A percentile compares a stretch with the other conserved stretches of the same genome.
These are phyloP conservation scores for Fusarium circinatum DNA, from an alignment of 2,329 filamentous ascomycete species.

Conservation along the genomic window DNA sequence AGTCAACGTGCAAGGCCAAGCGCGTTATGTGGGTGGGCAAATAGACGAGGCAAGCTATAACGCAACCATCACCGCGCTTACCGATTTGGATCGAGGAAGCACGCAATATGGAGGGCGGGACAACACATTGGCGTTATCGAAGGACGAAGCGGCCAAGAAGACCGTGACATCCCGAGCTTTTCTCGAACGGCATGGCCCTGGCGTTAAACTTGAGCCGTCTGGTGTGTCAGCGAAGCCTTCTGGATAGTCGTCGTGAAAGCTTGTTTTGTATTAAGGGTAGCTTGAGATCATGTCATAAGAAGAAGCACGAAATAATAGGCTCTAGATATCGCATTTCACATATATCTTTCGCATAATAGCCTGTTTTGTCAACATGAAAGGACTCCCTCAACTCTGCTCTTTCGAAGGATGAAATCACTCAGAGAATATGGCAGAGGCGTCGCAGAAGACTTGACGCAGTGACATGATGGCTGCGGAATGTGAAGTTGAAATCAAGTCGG, in stretches of 20 bases:
- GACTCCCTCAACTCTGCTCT: background rate
- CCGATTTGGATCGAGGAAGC: constrained; percentile 4
- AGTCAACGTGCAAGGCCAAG: constrained; percentile 31
- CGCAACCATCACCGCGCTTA: constrained; percentile 5
- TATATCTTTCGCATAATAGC: too few relatives aligned
- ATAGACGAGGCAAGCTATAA: constrained; percentile 11
- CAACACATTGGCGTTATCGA: background rate
- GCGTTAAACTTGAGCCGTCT: background rate
- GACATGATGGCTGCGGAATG: too few relatives aligned
- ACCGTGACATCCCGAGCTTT: background rate
- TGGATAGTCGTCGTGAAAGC: background rate
- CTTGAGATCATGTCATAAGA: background rate
- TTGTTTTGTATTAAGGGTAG: background rate
- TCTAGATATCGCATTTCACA: background rate
- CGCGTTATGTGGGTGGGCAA: constrained; percentile 21
- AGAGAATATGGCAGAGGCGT: background rate
- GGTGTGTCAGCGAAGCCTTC: background rate
- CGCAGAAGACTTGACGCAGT: too few relatives aligned
- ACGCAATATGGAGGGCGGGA: background rate
- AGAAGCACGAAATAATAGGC: background rate
- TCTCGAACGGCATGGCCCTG: background rate
- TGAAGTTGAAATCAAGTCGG: too few relatives aligned
- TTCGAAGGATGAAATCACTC: background rate
- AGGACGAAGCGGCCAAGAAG: background rate
- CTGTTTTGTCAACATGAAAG: background rate